Evolutionary conservation across 2,329 filamentous ascomycete species (phyloP).

Genomic region (Penicillium sp.): DNA sequence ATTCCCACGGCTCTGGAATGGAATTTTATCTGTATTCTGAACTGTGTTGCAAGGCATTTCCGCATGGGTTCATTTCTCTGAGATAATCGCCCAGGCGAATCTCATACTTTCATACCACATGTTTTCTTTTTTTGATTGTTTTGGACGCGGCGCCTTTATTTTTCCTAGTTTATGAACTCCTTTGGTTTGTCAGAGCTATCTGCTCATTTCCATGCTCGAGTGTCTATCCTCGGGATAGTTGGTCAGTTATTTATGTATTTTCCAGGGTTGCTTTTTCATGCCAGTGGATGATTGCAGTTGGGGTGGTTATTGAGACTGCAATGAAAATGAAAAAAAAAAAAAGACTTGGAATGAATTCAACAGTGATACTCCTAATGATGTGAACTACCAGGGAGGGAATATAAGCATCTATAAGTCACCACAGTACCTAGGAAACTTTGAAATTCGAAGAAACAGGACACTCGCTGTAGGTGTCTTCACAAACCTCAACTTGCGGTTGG

Average conservation of each 20-base stretch:
- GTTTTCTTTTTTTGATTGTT: not conserved
- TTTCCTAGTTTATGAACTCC: not conserved
- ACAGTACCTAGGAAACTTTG: too few species aligned
- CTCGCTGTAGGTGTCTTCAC: too few species aligned
- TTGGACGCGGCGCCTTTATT: not conserved
- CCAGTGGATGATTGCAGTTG: not conserved
- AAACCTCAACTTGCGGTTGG: too few species aligned
- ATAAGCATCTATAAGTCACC: too few species aligned
- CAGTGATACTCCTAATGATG: not conserved
- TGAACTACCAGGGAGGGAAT: too few species aligned
- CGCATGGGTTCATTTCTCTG: not conserved
- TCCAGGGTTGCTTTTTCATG: too few species aligned
- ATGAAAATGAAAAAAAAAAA: not conserved
- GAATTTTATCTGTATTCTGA: not conserved
- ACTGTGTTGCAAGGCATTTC: not conserved
- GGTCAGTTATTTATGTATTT: not conserved
- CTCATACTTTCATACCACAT: not conserved
- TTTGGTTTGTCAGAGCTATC: not conserved
- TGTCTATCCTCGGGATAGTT: not conserved
- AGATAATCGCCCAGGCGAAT: not conserved
- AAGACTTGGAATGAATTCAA: not conserved
- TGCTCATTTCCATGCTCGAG: not conserved
- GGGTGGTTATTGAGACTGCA: not conserved
- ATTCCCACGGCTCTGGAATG: slow-evolving; percentile 1
- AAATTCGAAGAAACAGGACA: too few species aligned